Evolutionary conservation across 2,329 filamentous ascomycete genomes (phyloP), one percentile per base, ranked within the genome.

Genomic region (Fusarium sp.): DNA sequence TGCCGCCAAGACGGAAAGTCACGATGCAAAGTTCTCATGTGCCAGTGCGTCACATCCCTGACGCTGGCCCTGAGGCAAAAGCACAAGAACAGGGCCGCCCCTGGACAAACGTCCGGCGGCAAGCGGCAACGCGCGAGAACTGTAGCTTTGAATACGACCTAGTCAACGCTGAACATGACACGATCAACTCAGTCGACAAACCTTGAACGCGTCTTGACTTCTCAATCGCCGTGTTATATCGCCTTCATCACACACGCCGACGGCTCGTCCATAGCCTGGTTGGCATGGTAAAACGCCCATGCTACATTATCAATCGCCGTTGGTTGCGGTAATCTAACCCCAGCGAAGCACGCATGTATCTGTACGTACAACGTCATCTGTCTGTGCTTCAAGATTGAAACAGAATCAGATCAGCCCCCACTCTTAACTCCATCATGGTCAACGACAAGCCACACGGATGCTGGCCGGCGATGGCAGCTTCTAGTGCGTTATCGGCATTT

Each of bases 331-430:
- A 19, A 19, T 19, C 19, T 19, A 19, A 19, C 19, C 19, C 19
- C 19, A 19, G 19, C 19, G 23, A 45, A 21, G 29, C 15, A 23
- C 29, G 23, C 13, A 41, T 35, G 63, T 53, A 62, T 42, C 27
- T 48, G 56, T 58, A 55, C 50, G 23, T 48, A n/a, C 21, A 25
- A 25, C 23, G 23, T 6, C 23, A 29, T 41, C 41, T 53, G 49
- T 53, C 44, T 49, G 52, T 57, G 52, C 60, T 39, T 41, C 11
- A 17, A 46, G 46, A 39, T 49, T 39, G 14, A 52, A 57, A 48
- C 57, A 65, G 55, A 55, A 54, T 54, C 44, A 43, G 47, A 46
- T 54, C 47, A 63, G 48, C 19, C 46, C 39, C 67, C 67, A 63
- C 67, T 32, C 59, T 67, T 62, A 50, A 37, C 37, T 58, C 50